phyloP scores from a whole-genome alignment of 2,329 filamentous ascomycete species.

The Stachybotrys chlorohalonatus region DNA sequence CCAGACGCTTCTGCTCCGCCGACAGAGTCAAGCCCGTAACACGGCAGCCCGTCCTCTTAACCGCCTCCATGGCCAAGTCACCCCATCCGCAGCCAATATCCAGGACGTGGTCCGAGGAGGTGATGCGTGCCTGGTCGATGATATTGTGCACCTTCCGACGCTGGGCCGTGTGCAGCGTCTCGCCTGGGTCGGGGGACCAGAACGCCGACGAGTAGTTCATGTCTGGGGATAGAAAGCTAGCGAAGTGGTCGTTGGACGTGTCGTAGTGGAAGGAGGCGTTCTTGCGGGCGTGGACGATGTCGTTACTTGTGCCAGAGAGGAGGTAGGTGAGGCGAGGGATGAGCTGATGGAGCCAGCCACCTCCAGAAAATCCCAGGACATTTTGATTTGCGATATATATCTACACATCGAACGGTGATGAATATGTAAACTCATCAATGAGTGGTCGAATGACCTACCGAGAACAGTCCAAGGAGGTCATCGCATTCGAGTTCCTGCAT shows the following conservation, averaged over 20 bases:
- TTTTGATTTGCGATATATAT: slow-evolving; percentile 3
- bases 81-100: slow-evolving; percentile 74
- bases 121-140: slow-evolving; percentile 55
- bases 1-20: slow-evolving; percentile 58
- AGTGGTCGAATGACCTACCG: not conserved
- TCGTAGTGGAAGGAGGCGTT: slow-evolving; percentile 8
- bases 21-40: slow-evolving; percentile 63
- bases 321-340: not conserved
- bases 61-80: slow-evolving; percentile 62
- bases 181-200: slow-evolving; percentile 25
- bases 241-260: slow-evolving; percentile 5
- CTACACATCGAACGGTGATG: not conserved
- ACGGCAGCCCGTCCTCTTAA: slow-evolving; percentile 54
- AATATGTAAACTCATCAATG: not conserved
- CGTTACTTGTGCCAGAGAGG: slow-evolving; percentile 1
- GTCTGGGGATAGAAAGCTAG: slow-evolving; percentile 5
- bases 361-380: slow-evolving; percentile 1
- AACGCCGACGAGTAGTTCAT: slow-evolving; percentile 8
- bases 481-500: slow-evolving; percentile 5
- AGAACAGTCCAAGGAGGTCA: slow-evolving; percentile 4
- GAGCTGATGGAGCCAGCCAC: slow-evolving; percentile 1
- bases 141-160: slow-evolving; percentile 58
- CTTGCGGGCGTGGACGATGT: not conserved
- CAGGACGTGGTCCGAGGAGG: slow-evolving; percentile 56
- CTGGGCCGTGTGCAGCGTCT: slow-evolving; percentile 57